These are phyloP conservation scores for Neonectria sp. DNA, from an alignment of 2,329 filamentous ascomycete genomes.

Conservation along the genomic window DNA sequence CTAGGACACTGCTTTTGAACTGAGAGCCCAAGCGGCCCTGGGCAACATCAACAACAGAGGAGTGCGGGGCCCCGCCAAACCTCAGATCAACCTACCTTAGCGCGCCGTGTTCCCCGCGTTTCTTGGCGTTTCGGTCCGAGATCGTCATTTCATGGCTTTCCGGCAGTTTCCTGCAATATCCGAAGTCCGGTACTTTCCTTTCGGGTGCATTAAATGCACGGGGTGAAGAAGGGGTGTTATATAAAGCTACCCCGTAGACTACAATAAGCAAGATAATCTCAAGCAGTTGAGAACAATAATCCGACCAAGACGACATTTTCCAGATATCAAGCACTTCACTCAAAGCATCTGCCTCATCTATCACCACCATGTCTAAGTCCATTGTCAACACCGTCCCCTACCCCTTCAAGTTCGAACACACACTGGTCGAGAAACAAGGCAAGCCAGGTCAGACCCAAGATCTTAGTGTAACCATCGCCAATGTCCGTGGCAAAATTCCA, in stretches of 20 bases:
- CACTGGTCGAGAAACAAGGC: constrained; percentile 29
- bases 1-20: background rate
- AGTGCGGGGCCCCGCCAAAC: constrained; percentile 23
- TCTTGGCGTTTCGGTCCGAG: background rate
- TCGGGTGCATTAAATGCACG: background rate
- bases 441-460: constrained; percentile 32
- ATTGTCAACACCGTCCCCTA: constrained; percentile 51
- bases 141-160: constrained; percentile 12
- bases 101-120: background rate
- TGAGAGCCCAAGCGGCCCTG: too few relatives aligned
- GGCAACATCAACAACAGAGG: background rate
- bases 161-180: constrained; percentile 31
- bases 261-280: background rate
- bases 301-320: background rate
- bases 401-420: constrained; percentile 50
- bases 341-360: background rate
- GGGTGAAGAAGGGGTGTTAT: background rate
- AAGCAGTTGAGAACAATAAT: background rate
- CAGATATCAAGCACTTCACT: background rate
- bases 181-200: constrained; percentile 12
- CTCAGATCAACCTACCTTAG: constrained; percentile 10
- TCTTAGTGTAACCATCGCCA: constrained; percentile 23
- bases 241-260: background rate
- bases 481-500: constrained; percentile 49
- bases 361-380: constrained; percentile 36